Conservation (phyloP, 352 stramenopile genomes). For the Phytophthora fragariae region DNA sequence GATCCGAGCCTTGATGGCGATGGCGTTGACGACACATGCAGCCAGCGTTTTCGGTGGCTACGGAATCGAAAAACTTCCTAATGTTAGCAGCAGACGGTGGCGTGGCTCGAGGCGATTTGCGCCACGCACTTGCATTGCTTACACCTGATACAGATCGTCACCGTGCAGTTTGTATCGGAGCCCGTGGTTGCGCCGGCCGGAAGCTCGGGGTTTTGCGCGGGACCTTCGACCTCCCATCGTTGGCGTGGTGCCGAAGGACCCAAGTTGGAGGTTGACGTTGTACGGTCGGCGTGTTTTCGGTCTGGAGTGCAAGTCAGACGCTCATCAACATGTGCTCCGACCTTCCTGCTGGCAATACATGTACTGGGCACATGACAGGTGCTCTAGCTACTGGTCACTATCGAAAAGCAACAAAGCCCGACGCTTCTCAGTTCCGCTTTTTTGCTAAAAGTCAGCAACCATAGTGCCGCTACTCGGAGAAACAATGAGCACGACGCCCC, state of each 20-base stretch:
- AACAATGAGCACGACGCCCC: slow-evolving; percentile 32
- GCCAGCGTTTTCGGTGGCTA: slow-evolving; percentile 14
- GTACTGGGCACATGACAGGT: slow-evolving; percentile 4
- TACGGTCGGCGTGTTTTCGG: slow-evolving; percentile 16
- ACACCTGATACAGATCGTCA: slow-evolving; percentile 4
- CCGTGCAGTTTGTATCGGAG: not conserved
- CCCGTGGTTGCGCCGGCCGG: not conserved
- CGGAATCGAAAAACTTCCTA: not conserved
- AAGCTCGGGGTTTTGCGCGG: slow-evolving; percentile 16
- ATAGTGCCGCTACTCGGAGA: slow-evolving; percentile 43
- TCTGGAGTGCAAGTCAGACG: slow-evolving; percentile 11
- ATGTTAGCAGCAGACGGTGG: slow-evolving; percentile 9
- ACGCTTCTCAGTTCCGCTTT: slow-evolving; percentile 22
- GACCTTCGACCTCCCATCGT: slow-evolving; percentile 25
- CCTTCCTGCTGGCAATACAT: slow-evolving; percentile 5
- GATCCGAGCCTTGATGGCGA: slow-evolving; percentile 19
- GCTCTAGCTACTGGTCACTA: slow-evolving; percentile 15
- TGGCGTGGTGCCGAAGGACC: slow-evolving; percentile 30
- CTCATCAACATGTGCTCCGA: slow-evolving; percentile 17
- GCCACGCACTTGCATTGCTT: slow-evolving; percentile 8
- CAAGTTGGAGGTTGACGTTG: slow-evolving; percentile 20
- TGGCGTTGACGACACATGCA: not conserved
- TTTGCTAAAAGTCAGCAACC: slow-evolving; percentile 29
- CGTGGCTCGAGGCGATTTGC: slow-evolving; percentile 11
- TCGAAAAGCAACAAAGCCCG: not conserved